phyloP scores from a whole-genome alignment of 805 yeast genomes.

The Candida chilensis region DNA sequence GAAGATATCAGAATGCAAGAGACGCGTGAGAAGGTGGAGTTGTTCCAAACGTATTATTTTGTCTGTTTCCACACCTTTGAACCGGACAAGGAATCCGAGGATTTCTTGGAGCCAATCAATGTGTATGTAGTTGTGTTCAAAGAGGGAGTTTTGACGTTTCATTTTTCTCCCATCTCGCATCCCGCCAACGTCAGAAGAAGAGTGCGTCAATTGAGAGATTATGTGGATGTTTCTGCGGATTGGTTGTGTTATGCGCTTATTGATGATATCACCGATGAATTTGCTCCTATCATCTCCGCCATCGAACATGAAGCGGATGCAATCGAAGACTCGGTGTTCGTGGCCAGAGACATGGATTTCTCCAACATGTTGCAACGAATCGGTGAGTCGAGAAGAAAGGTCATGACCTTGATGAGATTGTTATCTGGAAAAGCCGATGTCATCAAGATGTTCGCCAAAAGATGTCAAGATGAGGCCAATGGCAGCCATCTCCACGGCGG shows the following conservation, averaged over 20 bases:
- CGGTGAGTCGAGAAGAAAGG: conserved; percentile 84
- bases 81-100: conserved; percentile 82
- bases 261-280: conserved; percentile 80
- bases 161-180: conserved; percentile 49
- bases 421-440: conserved; percentile 94
- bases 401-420: conserved; percentile 86
- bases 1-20: conserved; percentile 93
- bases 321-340: conserved; percentile 78
- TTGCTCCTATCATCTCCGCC: conserved; percentile 72
- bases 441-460: conserved; percentile 88
- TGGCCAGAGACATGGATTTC: conserved; percentile 67
- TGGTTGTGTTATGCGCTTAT: conserved; percentile 79
- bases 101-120: conserved; percentile 73
- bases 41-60: conserved; percentile 84
- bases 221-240: conserved; percentile 70
- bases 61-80: conserved; percentile 84
- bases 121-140: conserved; percentile 59
- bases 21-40: conserved; percentile 89
- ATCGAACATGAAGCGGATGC: conserved; percentile 78
- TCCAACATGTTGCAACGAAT: conserved; percentile 70
- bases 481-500: too few species aligned
- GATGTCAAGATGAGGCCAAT: conserved; percentile 79
- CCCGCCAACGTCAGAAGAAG: conserved; percentile 71
- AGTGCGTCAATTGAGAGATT: conserved; percentile 70
- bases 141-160: conserved; percentile 52